phyloP scores from a whole-genome alignment of 164 flowering plant species.

The Houttuynia cordata region DNA sequence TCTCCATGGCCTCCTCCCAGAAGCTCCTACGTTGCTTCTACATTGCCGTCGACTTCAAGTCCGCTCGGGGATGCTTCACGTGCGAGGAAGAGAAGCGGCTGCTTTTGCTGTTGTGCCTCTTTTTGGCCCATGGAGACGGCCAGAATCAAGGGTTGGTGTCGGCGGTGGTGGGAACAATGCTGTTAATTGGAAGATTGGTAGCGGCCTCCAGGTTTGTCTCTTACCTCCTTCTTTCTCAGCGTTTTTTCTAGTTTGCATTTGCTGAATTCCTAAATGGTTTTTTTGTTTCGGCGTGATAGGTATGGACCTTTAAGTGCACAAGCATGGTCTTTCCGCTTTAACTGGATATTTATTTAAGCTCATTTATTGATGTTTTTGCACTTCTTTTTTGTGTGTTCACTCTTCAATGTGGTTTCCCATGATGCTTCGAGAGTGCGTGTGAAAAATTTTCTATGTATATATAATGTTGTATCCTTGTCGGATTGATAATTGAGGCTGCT shows the following conservation, averaged over 20 bases:
- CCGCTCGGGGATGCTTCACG: slow-evolving; percentile 2
- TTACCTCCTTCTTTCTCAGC: background rate
- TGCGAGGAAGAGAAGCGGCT: slow-evolving; percentile 2
- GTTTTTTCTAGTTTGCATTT: background rate
- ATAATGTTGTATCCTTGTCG: too few relatives aligned
- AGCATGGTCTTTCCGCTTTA: too few relatives aligned
- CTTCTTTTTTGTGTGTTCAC: too few relatives aligned
- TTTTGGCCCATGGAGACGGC: slow-evolving; percentile 66
- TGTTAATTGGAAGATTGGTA: slow-evolving; percentile 91
- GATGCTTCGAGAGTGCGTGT: too few relatives aligned
- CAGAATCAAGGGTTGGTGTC: slow-evolving; percentile 85
- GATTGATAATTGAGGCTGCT: too few relatives aligned
- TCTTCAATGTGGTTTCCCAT: too few relatives aligned
- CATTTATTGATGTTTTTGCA: too few relatives aligned
- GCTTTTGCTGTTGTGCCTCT: slow-evolving; percentile 17
- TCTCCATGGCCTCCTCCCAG: slow-evolving; percentile 10
- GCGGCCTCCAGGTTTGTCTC: slow-evolving; percentile 63
- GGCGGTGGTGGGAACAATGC: slow-evolving; percentile 99
- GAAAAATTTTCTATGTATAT: too few relatives aligned
- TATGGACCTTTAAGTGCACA: too few relatives aligned
- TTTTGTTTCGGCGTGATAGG: too few relatives aligned
- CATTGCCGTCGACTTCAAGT: slow-evolving; percentile 3
- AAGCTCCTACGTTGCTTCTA: slow-evolving; percentile 2
- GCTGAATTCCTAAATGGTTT: too few relatives aligned
- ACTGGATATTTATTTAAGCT: too few relatives aligned